Evolutionary conservation across 1,284 basidiomycete genomes (phyloP).

Genomic region (Ceratobasidium theobromae): DNA sequence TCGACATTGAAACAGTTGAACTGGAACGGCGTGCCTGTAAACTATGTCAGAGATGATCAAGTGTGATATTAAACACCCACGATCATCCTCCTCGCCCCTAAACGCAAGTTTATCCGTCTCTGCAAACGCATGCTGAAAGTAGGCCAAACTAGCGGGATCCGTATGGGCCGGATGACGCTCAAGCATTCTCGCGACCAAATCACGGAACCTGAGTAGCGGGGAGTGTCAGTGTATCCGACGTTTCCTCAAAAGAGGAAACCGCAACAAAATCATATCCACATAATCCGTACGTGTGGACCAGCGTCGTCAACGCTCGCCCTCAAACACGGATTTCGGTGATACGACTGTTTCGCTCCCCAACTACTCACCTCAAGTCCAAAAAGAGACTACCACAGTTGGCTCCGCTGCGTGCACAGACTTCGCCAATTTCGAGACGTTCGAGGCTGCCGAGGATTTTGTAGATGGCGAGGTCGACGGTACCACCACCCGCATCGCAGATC

Average conservation of each 20-base stretch:
- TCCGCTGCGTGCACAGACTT: constrained; percentile 78
- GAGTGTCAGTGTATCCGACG: no score
- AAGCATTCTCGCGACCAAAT: constrained; percentile 68
- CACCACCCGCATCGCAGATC: constrained; percentile 78
- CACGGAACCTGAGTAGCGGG: constrained; percentile 55
- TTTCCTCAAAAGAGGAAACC: no score
- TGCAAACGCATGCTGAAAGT: constrained; percentile 82
- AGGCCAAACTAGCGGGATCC: constrained; percentile 71
- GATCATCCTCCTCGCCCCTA: constrained; percentile 67
- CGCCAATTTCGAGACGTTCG: constrained; percentile 75
- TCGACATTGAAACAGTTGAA: constrained; percentile 49
- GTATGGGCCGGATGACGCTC: constrained; percentile 76
- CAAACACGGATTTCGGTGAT: no score
- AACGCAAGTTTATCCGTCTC: constrained; percentile 82
- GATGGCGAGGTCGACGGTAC: constrained; percentile 70
- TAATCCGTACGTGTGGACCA: no score
- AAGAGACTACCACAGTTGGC: constrained; percentile 81
- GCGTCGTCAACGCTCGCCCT: no score
- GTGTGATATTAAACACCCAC: no score
- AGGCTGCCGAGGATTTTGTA: constrained; percentile 80
- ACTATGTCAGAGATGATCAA: no score
- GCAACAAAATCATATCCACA: no score
- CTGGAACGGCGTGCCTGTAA: constrained; percentile 71
- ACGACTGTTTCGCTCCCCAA: neutral
- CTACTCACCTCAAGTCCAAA: constrained; percentile 61